Conservation (phyloP, 805 yeast species). For the Pichia kluyveri region DNA sequence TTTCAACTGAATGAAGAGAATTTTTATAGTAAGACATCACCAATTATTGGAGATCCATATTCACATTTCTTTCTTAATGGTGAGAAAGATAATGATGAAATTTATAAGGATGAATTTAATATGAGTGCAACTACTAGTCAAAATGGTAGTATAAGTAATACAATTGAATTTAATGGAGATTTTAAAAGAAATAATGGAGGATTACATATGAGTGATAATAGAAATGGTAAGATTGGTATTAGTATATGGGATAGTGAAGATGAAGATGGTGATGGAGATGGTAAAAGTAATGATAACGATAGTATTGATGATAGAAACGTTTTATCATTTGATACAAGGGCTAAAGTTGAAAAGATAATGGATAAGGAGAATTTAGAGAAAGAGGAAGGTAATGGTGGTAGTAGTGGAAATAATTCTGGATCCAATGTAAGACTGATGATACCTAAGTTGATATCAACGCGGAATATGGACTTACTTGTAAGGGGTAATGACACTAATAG, state of each 20-base stretch:
- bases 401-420: too few species aligned
- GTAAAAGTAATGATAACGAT: too few species aligned
- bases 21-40: slow-evolving; percentile 7
- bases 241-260: background rate
- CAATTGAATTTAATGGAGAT: background rate
- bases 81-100: slow-evolving; percentile 1
- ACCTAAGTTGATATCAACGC: slow-evolving; percentile 7
- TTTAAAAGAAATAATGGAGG: background rate
- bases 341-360: background rate
- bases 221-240: background rate
- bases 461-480: background rate
- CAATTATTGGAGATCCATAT: slow-evolving; percentile 7
- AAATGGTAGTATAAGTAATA: background rate
- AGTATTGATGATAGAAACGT: background rate
- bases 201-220: background rate
- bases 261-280: background rate
- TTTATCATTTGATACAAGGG: background rate
- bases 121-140: background rate
- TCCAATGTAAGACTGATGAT: too few species aligned
- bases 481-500: background rate
- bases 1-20: slow-evolving; percentile 10
- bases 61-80: slow-evolving; percentile 10
- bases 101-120: background rate
- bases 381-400: too few species aligned
- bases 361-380: too few species aligned